Evolutionary conservation across 2,329 filamentous ascomycete genomes (phyloP), one percentile per base, ranked within the genome.

Genomic region (Monosporascus sp.): DNA sequence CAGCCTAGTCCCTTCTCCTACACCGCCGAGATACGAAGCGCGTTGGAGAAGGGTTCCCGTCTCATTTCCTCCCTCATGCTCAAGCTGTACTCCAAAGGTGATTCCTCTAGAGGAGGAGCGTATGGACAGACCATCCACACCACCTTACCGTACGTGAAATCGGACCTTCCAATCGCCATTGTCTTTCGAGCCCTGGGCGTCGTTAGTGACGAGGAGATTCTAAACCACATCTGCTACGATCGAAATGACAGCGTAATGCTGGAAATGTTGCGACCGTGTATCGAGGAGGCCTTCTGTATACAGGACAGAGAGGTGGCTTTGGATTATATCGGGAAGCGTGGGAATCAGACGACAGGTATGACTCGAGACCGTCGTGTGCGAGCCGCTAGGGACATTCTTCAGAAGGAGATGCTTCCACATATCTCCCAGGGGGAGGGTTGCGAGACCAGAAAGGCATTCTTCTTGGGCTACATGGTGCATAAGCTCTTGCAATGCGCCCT

Each of bases 391-490:
- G 94, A 97, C 63, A 92, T 99, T 61, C 84, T 99, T 71, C 92
- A 97, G 70, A 97, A 97, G 75, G 95, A 99, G 71, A 88, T 96
- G 60, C 75, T 99, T 47, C 95, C 94, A 24, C 94, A 99, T 67
- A 97, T 99, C 57, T 97, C 93, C 1, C 94, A 99, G 70, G 86
- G 83, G 56, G 91, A 97, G 71, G 94, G 94, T 28, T 95, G 91
- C 62, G 93, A 97, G 70, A 97, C 93, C 1, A 81, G 91, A 55
- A 99, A 99, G 70, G 94, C 95, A 2, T 99, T 96, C 74, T 99
- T 97, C 80, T 78, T 99, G 48, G 94, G 95, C 22, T 99, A 99
- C 74, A 99, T 99, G 93, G 90, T 97, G 47, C 93, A 99, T 73
- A 89, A 94, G 68, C 81, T 99, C 63, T 79, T 97, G 24, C 93